These are phyloP conservation scores for Penicillium longicatenatum DNA, from an alignment of 495 filamentous ascomycete genomes.

Conservation along the genomic window DNA sequence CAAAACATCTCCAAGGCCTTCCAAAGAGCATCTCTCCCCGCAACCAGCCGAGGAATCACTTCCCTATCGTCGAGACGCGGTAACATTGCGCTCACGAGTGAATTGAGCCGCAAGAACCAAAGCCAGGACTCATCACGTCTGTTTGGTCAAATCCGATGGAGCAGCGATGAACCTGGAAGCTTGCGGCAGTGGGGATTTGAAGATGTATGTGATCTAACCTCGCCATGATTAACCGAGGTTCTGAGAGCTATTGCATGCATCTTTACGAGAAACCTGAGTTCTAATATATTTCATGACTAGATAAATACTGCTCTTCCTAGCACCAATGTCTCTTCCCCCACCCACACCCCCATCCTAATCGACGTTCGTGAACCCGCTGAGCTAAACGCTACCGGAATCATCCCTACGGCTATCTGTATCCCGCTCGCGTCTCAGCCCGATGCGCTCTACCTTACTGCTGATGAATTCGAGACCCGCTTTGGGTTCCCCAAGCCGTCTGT, in stretches of 20 bases:
- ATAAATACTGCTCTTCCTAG: constrained; percentile 42
- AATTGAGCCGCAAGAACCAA: not conserved
- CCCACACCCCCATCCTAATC: constrained; percentile 41
- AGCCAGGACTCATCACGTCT: not conserved
- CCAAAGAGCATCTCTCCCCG: constrained; percentile 19
- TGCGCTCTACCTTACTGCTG: constrained; percentile 67
- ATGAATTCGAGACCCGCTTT: constrained; percentile 68
- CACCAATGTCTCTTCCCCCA: constrained; percentile 20
- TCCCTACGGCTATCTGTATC: constrained; percentile 78
- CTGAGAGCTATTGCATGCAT: too few relatives aligned
- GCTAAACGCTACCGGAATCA: constrained; percentile 64
- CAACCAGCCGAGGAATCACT: constrained; percentile 18
- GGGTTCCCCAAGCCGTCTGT: constrained; percentile 46
- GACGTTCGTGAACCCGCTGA: constrained; percentile 90
- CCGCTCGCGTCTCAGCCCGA: constrained; percentile 78
- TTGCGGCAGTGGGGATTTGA: constrained; percentile 46
- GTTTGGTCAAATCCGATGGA: constrained; percentile 24
- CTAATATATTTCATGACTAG: constrained; percentile 19
- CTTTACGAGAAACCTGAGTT: not conserved
- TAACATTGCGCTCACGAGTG: not conserved
- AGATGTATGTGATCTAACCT: constrained; percentile 39
- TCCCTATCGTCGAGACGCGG: constrained; percentile 10
- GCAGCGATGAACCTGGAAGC: constrained; percentile 18
- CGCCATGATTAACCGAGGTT: not conserved
- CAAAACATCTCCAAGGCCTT: constrained; percentile 14